Conservation (phyloP, 257 asterid species). For the Przewalskia tangutica region DNA sequence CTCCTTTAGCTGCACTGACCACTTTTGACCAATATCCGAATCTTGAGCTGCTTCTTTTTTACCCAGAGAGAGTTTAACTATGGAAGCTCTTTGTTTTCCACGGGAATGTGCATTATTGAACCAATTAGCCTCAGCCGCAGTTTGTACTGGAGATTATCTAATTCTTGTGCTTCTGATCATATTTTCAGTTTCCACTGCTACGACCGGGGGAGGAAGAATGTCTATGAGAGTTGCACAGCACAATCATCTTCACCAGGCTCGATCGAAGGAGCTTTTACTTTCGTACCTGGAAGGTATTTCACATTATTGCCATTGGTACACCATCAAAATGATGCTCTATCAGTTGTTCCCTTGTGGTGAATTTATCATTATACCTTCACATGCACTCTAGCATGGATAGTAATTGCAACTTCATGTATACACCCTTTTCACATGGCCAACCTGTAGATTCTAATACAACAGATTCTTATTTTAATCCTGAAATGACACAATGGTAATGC, state of each 20-base stretch:
- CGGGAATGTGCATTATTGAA: neutral
- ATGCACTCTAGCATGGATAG: neutral
- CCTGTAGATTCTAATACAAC: neutral
- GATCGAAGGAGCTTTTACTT: constrained; percentile 74
- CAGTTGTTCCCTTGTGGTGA: neutral
- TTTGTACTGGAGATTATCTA: neutral
- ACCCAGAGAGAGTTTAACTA: neutral
- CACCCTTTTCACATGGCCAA: neutral
- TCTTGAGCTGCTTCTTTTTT: neutral
- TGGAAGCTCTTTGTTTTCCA: neutral
- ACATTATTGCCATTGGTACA: neutral
- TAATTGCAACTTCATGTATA: neutral
- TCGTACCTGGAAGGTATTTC: constrained; percentile 86
- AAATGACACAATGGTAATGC: neutral
- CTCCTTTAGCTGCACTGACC: neutral
- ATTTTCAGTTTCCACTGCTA: constrained; percentile 73
- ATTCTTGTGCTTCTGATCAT: neutral
- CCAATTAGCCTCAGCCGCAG: neutral
- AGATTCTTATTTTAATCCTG: neutral
- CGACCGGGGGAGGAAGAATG: constrained; percentile 65
- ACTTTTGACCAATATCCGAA: neutral
- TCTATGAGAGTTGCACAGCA: constrained; percentile 62
- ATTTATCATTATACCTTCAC: neutral
- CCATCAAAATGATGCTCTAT: neutral
- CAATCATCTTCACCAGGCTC: constrained; percentile 50